phyloP scores from a whole-genome alignment of 2,329 filamentous ascomycete species.

The Claviceps africana region DNA sequence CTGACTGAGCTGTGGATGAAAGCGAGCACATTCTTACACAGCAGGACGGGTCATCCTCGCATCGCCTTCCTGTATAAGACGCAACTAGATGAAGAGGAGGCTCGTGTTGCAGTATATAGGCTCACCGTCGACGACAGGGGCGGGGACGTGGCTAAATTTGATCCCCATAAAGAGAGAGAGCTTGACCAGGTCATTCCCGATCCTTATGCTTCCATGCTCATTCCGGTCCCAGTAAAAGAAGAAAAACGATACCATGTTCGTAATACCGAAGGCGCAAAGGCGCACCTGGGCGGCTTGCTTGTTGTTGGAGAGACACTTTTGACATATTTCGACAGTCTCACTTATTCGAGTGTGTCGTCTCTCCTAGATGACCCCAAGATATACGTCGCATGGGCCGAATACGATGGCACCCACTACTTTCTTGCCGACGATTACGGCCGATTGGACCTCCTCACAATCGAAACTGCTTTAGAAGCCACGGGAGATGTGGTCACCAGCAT shows the following conservation, averaged over 20 bases:
- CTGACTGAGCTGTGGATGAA: conserved; percentile 47
- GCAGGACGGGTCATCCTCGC: conserved; percentile 42
- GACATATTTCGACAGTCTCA: conserved; percentile 71
- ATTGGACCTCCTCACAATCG: conserved; percentile 70
- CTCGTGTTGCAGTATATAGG: conserved; percentile 44
- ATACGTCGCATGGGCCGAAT: conserved; percentile 81
- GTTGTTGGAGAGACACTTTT: conserved; percentile 70
- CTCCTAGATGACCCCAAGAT: conserved; percentile 61
- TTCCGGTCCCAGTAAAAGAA: conserved; percentile 45
- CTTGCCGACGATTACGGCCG: conserved; percentile 83
- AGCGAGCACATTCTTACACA: conserved; percentile 41
- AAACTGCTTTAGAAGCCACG: conserved; percentile 49
- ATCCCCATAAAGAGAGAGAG: conserved; percentile 40
- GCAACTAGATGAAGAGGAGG: conserved; percentile 35
- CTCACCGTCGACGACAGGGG: conserved; percentile 46
- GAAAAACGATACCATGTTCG: conserved; percentile 47
- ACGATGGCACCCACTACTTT: conserved; percentile 72
- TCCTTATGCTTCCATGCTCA: conserved; percentile 44
- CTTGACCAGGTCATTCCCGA: conserved; percentile 39
- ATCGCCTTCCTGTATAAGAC: conserved; percentile 46
- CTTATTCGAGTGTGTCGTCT: conserved; percentile 49
- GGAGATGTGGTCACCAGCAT: conserved; percentile 57
- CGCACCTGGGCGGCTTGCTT: conserved; percentile 55
- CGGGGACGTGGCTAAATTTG: conserved; percentile 38
- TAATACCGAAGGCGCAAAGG: conserved; percentile 36